Evolutionary conservation across 2,329 filamentous ascomycete species (phyloP), one percentile per base, ranked within the genome.

Genomic region (Aspergillus sp.): DNA sequence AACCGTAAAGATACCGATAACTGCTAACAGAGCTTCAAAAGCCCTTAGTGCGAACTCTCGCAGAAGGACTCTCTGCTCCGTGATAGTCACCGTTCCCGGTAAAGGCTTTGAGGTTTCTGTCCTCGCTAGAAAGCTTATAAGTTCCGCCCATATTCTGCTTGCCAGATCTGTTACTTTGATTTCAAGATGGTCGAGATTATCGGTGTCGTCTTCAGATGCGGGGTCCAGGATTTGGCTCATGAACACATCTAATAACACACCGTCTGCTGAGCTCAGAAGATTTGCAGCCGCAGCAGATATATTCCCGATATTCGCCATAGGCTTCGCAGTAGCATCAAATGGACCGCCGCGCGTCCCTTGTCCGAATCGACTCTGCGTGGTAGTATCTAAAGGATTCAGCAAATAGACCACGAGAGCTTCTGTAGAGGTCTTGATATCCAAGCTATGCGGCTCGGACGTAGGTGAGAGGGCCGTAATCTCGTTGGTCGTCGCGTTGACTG

Each of bases 351-450:
- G 5, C 10, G n/a, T n/a, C 17, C 40, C 40, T 17, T 17, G 40
- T 11, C 40, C 40, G 17, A 42, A 42, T 17, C 11, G 16, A 4
- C 11, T 22, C 19, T 42, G 40, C 7, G 40, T 42, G 7, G 40
- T 17, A 13, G n/a, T 13, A 42, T 42, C 40, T 17, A 42, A 42
- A 13, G 43, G 43, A 11, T 45, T 45, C 10, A n/a, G 3, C 22
- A 45, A 17, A 30, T 45, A 45, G 19, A 45, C 14, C 22, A 9
- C 22, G 5, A 45, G 43, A 10, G 43, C 43, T 17, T 45, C 43
- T 10, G 43, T 45, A 32, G 22, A 30, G 20, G 43, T 45, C 43
- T 45, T 45, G 22, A 45, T 45, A 45, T 45, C 43, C 43, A 45
- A 22, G 13, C 1, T 19, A 4, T 24, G 19, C 19, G 22, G 20